These are phyloP conservation scores for Murraya paniculata DNA, from an alignment of 345 rosid species.

Conservation along the genomic window DNA sequence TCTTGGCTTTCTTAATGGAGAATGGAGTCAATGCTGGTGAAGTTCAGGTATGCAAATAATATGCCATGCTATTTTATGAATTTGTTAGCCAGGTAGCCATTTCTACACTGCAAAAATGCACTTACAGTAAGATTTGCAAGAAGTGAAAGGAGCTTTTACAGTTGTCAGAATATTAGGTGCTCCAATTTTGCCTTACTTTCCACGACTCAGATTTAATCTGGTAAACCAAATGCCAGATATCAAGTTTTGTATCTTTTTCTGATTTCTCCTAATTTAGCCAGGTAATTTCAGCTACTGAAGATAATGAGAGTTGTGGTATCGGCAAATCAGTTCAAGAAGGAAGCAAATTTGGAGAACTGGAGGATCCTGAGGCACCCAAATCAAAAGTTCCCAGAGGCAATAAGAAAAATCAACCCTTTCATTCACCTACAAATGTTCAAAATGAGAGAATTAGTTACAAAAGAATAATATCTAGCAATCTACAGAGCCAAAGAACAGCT, in stretches of 20 bases:
- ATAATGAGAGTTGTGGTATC: constrained; percentile 4
- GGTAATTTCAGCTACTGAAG: constrained; percentile 22
- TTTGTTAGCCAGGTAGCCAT: background rate
- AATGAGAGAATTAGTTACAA: constrained; percentile 19
- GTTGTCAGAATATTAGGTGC: background rate
- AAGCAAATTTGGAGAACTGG: background rate
- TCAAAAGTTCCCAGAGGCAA: background rate
- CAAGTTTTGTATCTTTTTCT: background rate
- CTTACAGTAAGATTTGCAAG: background rate
- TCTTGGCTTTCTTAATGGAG: constrained; percentile 32
- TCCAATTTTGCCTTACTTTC: background rate
- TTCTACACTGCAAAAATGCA: constrained; percentile 1
- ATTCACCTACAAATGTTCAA: constrained; percentile 2
- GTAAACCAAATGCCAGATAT: background rate
- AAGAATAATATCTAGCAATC: constrained; percentile 11
- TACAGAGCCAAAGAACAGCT: background rate
- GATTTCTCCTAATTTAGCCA: background rate
- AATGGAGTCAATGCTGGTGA: constrained; percentile 28
- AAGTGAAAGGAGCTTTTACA: background rate
- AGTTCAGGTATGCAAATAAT: constrained; percentile 28
- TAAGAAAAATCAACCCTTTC: background rate
- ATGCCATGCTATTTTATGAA: background rate
- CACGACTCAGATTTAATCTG: background rate
- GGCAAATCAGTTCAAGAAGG: constrained; percentile 1
- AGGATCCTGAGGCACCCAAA: background rate